A percentile compares a stretch with the other conserved stretches of the same genome.
Conservation (phyloP, 148 eudicot species). For the Drosera capensis region DNA sequence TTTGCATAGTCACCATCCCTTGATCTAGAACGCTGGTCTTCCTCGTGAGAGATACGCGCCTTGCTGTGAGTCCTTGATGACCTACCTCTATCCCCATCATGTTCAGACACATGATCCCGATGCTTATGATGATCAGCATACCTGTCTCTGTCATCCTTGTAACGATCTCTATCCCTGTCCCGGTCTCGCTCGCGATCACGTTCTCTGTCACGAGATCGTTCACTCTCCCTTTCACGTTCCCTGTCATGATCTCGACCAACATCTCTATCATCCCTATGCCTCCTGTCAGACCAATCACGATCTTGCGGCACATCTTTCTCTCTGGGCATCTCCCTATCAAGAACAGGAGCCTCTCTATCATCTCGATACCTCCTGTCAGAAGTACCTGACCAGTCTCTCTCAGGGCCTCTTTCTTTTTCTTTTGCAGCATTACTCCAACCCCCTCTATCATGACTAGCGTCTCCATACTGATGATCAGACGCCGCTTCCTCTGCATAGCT, state of each 20-base stretch:
- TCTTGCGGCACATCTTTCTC: background rate
- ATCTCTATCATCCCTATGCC: background rate
- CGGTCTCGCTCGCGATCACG: background rate
- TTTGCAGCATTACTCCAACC: background rate
- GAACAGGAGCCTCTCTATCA: background rate
- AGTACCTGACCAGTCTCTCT: background rate
- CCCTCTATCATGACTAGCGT: background rate
- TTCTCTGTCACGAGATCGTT: background rate
- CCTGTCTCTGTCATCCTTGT: background rate
- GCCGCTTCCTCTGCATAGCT: background rate
- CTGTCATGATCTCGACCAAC: background rate
- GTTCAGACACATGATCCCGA: background rate
- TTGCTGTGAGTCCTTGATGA: background rate
- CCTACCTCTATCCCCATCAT: background rate
- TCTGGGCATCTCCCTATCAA: background rate
- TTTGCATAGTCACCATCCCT: background rate
- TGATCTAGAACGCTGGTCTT: background rate
- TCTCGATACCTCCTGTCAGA: background rate
- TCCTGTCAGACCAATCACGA: background rate
- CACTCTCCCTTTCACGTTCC: background rate
- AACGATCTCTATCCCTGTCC: background rate
- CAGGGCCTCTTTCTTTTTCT: background rate
- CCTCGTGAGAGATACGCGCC: background rate
- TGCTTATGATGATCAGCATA: background rate
- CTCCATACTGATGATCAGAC: background rate